Evolutionary conservation across 2,329 filamentous ascomycete species (phyloP).

Genomic region (Xylariaceae sp.): DNA sequence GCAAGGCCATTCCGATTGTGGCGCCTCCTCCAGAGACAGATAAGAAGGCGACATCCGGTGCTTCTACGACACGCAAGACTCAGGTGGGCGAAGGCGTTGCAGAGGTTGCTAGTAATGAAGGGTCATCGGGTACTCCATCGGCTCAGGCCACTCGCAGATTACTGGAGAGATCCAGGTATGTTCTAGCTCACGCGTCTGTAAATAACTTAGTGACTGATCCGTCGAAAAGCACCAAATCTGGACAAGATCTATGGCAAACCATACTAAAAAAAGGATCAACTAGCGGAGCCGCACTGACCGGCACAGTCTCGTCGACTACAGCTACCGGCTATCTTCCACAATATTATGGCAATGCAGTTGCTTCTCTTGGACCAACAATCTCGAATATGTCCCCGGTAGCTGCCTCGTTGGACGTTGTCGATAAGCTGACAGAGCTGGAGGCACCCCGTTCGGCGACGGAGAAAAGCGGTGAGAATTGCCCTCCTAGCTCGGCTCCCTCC

Average conservation of each 20-base stretch:
- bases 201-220: no score
- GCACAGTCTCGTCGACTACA: constrained; percentile 50
- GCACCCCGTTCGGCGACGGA: constrained; percentile 24
- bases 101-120: constrained; percentile 10
- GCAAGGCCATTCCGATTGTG: constrained; percentile 33
- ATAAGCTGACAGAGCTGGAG: constrained; percentile 25
- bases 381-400: constrained; percentile 32
- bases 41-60: constrained; percentile 11
- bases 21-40: constrained; percentile 22
- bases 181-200: neutral
- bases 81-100: constrained; percentile 9
- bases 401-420: constrained; percentile 19
- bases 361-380: constrained; percentile 44
- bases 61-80: neutral
- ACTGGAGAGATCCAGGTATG: constrained; percentile 30
- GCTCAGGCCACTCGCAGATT: constrained; percentile 15
- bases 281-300: constrained; percentile 42
- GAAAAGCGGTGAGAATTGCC: constrained; percentile 44
- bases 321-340: constrained; percentile 53
- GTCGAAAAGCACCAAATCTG: constrained; percentile 34
- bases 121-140: constrained; percentile 20
- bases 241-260: constrained; percentile 45
- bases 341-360: constrained; percentile 49
- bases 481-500: constrained; percentile 32
- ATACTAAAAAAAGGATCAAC: constrained; percentile 51